A percentile compares a stretch with the other conserved stretches of the same genome.
These are phyloP conservation scores for Sporothrix pallida DNA, from an alignment of 2,329 filamentous ascomycete genomes.

Conservation along the genomic window DNA sequence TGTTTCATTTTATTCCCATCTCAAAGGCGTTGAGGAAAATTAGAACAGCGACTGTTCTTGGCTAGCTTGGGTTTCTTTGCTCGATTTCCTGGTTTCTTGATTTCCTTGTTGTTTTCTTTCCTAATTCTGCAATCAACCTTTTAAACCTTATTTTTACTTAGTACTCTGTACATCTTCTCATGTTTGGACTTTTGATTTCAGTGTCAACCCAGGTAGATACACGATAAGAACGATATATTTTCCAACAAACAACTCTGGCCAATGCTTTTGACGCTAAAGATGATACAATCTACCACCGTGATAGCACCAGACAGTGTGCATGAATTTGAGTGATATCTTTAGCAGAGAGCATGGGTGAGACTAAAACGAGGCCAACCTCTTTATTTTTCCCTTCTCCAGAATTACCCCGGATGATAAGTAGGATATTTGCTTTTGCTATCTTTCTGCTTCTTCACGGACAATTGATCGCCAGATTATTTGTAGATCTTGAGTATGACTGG, in stretches of 20 bases:
- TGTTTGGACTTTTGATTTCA: background rate
- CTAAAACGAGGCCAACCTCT: background rate
- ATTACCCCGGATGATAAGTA: background rate
- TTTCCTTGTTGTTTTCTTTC: background rate
- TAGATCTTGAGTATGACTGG: background rate
- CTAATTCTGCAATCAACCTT: no score
- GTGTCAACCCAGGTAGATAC: background rate
- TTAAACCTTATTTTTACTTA: background rate
- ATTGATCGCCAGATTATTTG: background rate
- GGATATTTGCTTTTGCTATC: background rate
- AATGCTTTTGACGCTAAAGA: background rate
- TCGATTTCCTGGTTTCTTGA: no score
- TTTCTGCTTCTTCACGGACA: background rate
- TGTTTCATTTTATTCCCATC: background rate
- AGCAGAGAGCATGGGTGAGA: background rate
- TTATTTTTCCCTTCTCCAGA: background rate
- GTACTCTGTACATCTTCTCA: background rate
- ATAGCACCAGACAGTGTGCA: slow-evolving; percentile 4
- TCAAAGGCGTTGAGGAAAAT: slow-evolving; percentile 17
- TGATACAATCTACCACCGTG: background rate
- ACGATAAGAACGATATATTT: background rate
- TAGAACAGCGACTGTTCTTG: background rate
- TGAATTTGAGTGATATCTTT: background rate
- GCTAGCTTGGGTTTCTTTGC: background rate
- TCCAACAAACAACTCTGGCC: background rate